Conservation (phyloP, 2,329 filamentous ascomycete genomes). For the Coniochaeta hoffmannii region DNA sequence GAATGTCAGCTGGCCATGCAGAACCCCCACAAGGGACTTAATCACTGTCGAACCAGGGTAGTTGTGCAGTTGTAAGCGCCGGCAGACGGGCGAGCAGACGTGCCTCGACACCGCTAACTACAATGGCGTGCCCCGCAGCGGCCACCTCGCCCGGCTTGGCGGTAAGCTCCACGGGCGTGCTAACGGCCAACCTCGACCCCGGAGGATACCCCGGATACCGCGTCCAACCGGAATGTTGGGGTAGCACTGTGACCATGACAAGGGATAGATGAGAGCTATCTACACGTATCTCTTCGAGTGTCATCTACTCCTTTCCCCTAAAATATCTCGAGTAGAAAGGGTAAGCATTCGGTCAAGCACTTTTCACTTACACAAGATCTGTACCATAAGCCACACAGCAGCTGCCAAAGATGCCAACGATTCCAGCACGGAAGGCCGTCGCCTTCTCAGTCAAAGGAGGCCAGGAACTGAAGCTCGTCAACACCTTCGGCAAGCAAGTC, state of each 20-base stretch:
- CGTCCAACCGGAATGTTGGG: not conserved
- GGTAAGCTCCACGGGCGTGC: not conserved
- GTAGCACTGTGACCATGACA: not conserved
- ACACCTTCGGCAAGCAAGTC: constrained; percentile 40
- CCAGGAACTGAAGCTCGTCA: constrained; percentile 36
- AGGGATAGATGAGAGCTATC: not conserved
- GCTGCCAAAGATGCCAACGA: constrained; percentile 13
- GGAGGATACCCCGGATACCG: not conserved
- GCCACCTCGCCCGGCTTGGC: not conserved
- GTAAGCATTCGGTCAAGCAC: no score
- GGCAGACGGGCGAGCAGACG: no score
- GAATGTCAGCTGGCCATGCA: no score
- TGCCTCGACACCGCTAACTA: no score
- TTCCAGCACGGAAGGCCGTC: constrained; percentile 34
- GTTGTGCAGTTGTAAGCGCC: no score
- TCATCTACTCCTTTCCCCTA: no score
- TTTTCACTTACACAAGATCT: no score
- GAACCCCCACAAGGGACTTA: no score
- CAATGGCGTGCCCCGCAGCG: not conserved
- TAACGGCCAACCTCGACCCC: not conserved
- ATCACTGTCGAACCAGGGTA: no score
- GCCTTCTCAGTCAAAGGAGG: constrained; percentile 26
- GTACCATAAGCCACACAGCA: not conserved
- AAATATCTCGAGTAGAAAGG: no score
- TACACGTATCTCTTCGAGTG: no score